Base-by-base conservation (phyloP, 2,329 filamentous ascomycete species). In the Diaporthe sp. region DNA sequence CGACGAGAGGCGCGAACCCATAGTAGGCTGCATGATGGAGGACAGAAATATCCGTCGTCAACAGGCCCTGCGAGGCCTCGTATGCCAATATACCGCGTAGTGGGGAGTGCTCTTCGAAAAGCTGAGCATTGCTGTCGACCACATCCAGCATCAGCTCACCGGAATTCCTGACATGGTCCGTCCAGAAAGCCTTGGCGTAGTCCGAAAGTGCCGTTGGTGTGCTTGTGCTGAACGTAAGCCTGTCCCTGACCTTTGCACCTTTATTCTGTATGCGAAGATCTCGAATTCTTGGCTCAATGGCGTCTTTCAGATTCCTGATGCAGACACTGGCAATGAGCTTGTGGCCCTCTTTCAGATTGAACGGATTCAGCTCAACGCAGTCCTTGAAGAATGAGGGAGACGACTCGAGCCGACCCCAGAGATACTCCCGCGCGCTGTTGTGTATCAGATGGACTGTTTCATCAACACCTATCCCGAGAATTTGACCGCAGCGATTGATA, bases 301-400 rank as follows among this genome's bases (percentile, higher is more conserved):
- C n/a, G 25, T 13, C 1, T 2, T 6, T 13, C 39, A 62, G 5
- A 4, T 44, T 46, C 13, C 25, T 42, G 37, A 62, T 62, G 25
- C 60, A 62, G 25, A 62, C 3, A 10, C 19, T 31, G 13, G 60
- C 60, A 3, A 62, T 46, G 8, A 62, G 39, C 2, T 15, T 62
- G 25, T 62, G 60, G 8, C 34, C 60, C 17, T 62, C 60, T 7
- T 46, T 44, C 9, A 44, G n/a, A 62, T 46, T 62, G 15, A 62
- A 62, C 1, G 60, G 60, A 17, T 62, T 62, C 39, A 62, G 9
- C 60, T 62, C 60, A 15, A 62, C 60, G 39, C 60, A 62, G 22
- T 62, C 60, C n/a, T 62, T 62, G 39, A 62, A 62, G 39, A 62
- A 62, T 1, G 60, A 62, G 4, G 60, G 60, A 28, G 60, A 44